Conservation (phyloP, 2,329 filamentous ascomycete genomes). For the Leptographium radiaticola region DNA sequence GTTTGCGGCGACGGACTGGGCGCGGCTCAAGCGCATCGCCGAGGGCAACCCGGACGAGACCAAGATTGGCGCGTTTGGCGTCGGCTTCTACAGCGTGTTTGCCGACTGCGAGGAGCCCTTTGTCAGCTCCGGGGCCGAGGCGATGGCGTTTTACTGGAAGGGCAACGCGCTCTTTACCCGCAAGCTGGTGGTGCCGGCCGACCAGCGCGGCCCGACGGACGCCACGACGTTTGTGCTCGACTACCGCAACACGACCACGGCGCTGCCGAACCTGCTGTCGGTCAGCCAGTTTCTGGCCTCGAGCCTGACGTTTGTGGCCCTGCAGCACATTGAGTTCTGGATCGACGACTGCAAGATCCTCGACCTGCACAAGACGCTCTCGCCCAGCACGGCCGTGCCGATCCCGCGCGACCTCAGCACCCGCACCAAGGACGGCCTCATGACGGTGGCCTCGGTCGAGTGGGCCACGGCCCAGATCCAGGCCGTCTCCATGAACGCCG, state of each 20-base stretch:
- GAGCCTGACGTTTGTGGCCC: slow-evolving; percentile 86
- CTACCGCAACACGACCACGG: slow-evolving; percentile 79
- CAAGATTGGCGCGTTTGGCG: slow-evolving; percentile 96
- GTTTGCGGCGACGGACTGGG: slow-evolving; percentile 87
- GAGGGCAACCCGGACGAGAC: slow-evolving; percentile 98
- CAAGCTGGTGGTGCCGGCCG: slow-evolving; percentile 54
- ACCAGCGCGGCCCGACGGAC: slow-evolving; percentile 38
- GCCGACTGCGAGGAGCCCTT: slow-evolving; percentile 97
- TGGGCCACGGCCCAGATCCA: slow-evolving; percentile 86
- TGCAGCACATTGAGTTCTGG: slow-evolving; percentile 79
- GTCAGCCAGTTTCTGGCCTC: slow-evolving; percentile 88
- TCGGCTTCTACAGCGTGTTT: slow-evolving; percentile 97
- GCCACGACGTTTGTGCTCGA: slow-evolving; percentile 89
- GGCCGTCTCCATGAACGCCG: slow-evolving; percentile 73
- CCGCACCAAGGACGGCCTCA: slow-evolving; percentile 72
- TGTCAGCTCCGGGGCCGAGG: slow-evolving; percentile 79
- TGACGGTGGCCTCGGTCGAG: slow-evolving; percentile 72
- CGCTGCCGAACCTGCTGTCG: slow-evolving; percentile 72
- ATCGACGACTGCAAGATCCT: slow-evolving; percentile 79
- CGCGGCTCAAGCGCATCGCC: slow-evolving; percentile 87
- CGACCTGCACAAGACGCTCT: slow-evolving; percentile 70
- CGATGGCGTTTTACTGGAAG: slow-evolving; percentile 99
- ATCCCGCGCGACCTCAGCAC: slow-evolving; percentile 72
- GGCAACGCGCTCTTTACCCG: slow-evolving; percentile 94
- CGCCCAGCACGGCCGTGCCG: slow-evolving; percentile 57